Conservation (phyloP, 139 green algal species). For the Raphidocelis subcapitata region DNA sequence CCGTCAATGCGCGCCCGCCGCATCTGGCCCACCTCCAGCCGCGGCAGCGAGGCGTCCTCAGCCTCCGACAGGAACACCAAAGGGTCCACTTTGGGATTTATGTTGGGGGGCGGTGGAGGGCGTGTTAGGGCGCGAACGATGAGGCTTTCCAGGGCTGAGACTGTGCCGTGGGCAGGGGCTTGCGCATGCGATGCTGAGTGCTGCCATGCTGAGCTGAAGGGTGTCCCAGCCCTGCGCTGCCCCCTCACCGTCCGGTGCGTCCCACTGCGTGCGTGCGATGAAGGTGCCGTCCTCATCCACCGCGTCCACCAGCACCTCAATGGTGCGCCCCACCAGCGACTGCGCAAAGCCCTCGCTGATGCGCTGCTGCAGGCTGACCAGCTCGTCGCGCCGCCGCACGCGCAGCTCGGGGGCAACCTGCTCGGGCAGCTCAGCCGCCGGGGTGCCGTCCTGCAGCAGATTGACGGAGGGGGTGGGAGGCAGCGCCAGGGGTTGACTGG, state of each 20-base stretch:
- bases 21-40: constrained; percentile 69
- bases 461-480: too few species aligned
- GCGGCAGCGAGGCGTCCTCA: constrained; percentile 24
- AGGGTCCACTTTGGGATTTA: constrained; percentile 78
- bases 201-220: too few species aligned
- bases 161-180: too few species aligned
- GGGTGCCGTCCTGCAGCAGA: constrained; percentile 74
- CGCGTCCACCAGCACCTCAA: constrained; percentile 38
- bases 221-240: constrained; percentile 34
- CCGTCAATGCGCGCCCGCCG: constrained; percentile 58
- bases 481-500: too few species aligned
- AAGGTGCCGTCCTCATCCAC: constrained; percentile 73
- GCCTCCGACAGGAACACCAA: constrained; percentile 71
- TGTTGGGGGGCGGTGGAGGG: too few species aligned
- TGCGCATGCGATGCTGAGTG: too few species aligned
- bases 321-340: constrained; percentile 60
- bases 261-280: constrained; percentile 67
- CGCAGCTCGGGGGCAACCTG: constrained; percentile 42
- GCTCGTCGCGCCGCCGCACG: constrained; percentile 71
- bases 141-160: too few species aligned
- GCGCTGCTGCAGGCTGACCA: constrained; percentile 75
- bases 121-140: too few species aligned
- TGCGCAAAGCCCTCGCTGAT: constrained; percentile 65
- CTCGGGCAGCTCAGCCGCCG: constrained; percentile 65
- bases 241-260: constrained; percentile 31